Percentiles rank a stretch among this genome's conserved stretches.
Conservation (phyloP, 202 grass and related monocot species). For the Tripidium arundinaceum region DNA sequence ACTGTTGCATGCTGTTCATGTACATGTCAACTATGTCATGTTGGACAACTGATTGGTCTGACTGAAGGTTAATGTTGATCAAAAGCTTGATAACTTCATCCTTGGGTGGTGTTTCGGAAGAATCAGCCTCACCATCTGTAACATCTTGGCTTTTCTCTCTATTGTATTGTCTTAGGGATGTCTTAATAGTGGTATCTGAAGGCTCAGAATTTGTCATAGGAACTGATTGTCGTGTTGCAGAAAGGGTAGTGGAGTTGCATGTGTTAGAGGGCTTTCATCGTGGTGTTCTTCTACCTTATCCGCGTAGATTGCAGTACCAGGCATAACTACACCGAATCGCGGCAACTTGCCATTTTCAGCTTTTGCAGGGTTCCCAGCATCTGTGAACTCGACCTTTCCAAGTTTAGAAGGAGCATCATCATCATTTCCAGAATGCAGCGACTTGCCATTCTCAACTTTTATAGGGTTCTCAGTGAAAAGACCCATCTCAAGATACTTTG, state of each 20-base stretch:
- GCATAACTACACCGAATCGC: conserved; percentile 28
- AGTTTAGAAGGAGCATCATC: conserved; percentile 28
- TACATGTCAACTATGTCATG: conserved; percentile 95
- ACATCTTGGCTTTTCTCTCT: conserved; percentile 42
- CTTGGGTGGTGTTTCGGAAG: conserved; percentile 36
- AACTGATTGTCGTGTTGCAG: conserved; percentile 5
- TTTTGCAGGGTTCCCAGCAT: conserved; percentile 41
- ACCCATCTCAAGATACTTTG: conserved; percentile 68
- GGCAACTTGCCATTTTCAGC: conserved; percentile 37
- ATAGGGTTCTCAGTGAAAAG: conserved; percentile 37
- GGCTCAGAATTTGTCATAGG: conserved; percentile 37
- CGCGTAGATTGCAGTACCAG: conserved; percentile 38
- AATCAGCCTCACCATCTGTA: conserved; percentile 45
- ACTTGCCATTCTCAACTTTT: conserved; percentile 23
- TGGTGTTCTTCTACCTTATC: conserved; percentile 29
- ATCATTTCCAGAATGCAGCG: conserved; percentile 40
- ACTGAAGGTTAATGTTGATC: conserved; percentile 57
- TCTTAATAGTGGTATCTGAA: conserved; percentile 30
- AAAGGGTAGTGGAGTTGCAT: not conserved
- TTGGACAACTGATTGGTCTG: conserved; percentile 55
- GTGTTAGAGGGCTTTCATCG: conserved; percentile 38
- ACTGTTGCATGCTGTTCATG: conserved; percentile 98
- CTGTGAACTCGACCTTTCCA: conserved; percentile 65
- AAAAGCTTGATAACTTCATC: conserved; percentile 44
- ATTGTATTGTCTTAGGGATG: conserved; percentile 24